Percentiles rank a stretch among this genome's conserved stretches.
phyloP scores from a whole-genome alignment of 768 basidiomycete species.

The Phaffia tasmanica region DNA sequence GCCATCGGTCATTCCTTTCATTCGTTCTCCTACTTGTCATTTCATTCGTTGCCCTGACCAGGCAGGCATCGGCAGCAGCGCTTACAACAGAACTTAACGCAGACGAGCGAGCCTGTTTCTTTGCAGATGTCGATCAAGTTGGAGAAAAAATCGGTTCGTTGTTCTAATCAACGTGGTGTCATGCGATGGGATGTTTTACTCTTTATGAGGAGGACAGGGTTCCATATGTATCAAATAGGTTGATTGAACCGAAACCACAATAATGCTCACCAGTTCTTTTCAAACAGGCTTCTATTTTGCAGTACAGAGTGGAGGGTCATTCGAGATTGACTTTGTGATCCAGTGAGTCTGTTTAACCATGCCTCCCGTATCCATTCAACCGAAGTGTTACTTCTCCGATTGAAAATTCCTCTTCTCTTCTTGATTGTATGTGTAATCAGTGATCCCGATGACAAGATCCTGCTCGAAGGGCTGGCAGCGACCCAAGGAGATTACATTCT shows the following conservation, averaged over 20 bases:
- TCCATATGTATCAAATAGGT: too few species aligned
- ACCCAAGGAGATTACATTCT: constrained; percentile 95
- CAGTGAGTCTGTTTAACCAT: neutral
- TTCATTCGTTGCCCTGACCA: neutral
- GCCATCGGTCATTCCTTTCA: neutral
- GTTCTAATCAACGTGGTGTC: neutral
- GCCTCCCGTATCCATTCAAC: neutral
- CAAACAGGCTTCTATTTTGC: constrained; percentile 81
- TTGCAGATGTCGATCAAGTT: constrained; percentile 68
- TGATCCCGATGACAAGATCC: constrained; percentile 74
- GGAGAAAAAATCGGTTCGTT: constrained; percentile 33
- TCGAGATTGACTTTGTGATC: constrained; percentile 24
- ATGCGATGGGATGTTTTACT: neutral
- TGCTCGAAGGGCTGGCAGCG: constrained; percentile 78
- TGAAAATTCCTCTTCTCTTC: neutral
- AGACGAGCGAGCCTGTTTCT: constrained; percentile 59
- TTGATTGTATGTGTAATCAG: constrained; percentile 46
- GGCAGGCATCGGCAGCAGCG: constrained; percentile 31
- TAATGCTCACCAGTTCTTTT: constrained; percentile 1
- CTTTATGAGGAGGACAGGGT: too few species aligned
- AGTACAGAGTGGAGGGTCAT: constrained; percentile 34
- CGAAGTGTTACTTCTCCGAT: neutral
- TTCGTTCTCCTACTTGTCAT: neutral
- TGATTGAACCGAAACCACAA: neutral
- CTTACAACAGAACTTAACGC: constrained; percentile 37